Percentiles rank a stretch among this genome's conserved stretches.
Evolutionary conservation across 306 rosid genomes (phyloP).

Genomic region (Cyclanthera cordifolia): DNA sequence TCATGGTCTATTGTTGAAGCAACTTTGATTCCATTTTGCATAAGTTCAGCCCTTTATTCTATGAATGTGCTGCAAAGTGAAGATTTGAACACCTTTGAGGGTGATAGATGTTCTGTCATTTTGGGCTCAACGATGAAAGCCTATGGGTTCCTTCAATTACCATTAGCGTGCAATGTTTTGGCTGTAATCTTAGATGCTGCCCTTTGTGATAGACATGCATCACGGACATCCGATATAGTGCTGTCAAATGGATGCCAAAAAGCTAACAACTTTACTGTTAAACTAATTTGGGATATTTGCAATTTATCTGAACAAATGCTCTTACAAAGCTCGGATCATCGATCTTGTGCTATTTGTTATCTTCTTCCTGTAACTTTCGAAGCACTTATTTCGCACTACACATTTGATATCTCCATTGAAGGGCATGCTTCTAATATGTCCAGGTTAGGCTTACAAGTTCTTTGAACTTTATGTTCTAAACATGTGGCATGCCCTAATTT

Average conservation of each 20-base stretch:
- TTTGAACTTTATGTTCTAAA: constrained; percentile 11
- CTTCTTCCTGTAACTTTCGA: constrained; percentile 67
- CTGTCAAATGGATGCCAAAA: constrained; percentile 26
- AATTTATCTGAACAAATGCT: constrained; percentile 58
- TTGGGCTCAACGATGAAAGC: constrained; percentile 17
- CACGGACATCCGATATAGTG: constrained; percentile 17
- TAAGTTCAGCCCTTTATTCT: constrained; percentile 50
- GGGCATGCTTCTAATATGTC: constrained; percentile 37
- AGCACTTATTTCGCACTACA: constrained; percentile 35
- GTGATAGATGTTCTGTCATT: constrained; percentile 17
- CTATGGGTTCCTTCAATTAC: constrained; percentile 31
- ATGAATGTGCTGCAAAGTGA: constrained; percentile 36
- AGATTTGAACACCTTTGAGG: constrained; percentile 28
- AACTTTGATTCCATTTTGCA: constrained; percentile 44
- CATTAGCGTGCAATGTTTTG: constrained; percentile 55
- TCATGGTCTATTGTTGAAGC: constrained; percentile 47
- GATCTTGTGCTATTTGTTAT: constrained; percentile 54
- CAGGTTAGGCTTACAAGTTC: constrained; percentile 36
- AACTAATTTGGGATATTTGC: constrained; percentile 50
- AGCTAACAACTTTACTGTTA: constrained; percentile 31
- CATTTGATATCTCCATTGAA: constrained; percentile 33
- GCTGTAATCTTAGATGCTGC: constrained; percentile 47
- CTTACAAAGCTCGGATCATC: constrained; percentile 51
- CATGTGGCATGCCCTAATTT: constrained; percentile 11
- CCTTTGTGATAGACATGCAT: constrained; percentile 29